A percentile compares a stretch with the other conserved stretches of the same genome.
phyloP scores from a whole-genome alignment of 2,329 filamentous ascomycete species.

The Penicillium sp. region DNA sequence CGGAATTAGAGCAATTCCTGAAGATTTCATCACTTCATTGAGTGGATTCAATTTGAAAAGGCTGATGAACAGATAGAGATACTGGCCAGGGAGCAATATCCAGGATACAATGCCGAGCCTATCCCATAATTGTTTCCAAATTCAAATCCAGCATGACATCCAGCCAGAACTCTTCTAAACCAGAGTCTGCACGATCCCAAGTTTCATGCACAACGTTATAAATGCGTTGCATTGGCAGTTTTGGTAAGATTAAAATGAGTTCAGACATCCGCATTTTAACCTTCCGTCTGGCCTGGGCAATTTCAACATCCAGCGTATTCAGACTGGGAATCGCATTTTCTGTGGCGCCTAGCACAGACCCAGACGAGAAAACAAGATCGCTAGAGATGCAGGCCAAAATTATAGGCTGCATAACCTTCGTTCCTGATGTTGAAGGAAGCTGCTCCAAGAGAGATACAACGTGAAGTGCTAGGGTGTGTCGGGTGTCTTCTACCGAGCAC shows the following conservation, averaged over 20 bases:
- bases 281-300: constrained; percentile 24
- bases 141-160: constrained; percentile 26
- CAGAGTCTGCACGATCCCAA: constrained; percentile 24
- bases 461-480: constrained; percentile 22
- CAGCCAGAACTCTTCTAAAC: constrained; percentile 20
- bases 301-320: constrained; percentile 23
- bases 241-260: constrained; percentile 23
- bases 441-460: constrained; percentile 25
- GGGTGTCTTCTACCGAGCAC: constrained; percentile 16
- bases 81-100: neutral
- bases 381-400: constrained; percentile 24
- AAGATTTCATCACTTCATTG: neutral
- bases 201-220: constrained; percentile 21
- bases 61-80: neutral
- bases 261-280: constrained; percentile 24
- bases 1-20: neutral
- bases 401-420: constrained; percentile 23
- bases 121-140: constrained; percentile 28
- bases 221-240: constrained; percentile 24
- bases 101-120: neutral
- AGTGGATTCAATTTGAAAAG: neutral
- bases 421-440: constrained; percentile 25
- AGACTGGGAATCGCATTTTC: constrained; percentile 20
- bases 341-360: constrained; percentile 18
- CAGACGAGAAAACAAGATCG: constrained; percentile 24